These are phyloP conservation scores for Aspergillus funiculosus DNA, from an alignment of 495 filamentous ascomycete species.

Conservation along the genomic window DNA sequence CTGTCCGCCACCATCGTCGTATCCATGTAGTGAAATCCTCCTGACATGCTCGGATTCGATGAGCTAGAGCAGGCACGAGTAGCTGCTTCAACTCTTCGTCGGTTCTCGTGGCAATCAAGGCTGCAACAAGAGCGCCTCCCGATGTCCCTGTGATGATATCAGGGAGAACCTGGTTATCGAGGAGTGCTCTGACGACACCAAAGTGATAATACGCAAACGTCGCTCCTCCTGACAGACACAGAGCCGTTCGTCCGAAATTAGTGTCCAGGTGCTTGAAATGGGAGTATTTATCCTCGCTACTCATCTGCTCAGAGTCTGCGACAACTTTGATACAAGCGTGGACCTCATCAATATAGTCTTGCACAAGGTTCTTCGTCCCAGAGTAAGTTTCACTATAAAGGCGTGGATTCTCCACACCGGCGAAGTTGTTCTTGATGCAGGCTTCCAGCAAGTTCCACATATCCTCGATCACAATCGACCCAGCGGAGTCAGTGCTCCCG, in stretches of 20 bases:
- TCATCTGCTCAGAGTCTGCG: conserved; percentile 56
- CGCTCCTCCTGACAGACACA: conserved; percentile 92
- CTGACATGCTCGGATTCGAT: conserved; percentile 77
- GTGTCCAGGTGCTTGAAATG: conserved; percentile 83
- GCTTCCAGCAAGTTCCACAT: conserved; percentile 72
- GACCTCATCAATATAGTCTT: conserved; percentile 79
- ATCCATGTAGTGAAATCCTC: conserved; percentile 73
- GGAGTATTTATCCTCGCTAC: conserved; percentile 67
- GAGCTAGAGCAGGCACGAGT: conserved; percentile 76
- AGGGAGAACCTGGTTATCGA: conserved; percentile 80
- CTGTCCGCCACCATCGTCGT: conserved; percentile 82
- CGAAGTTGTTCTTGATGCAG: conserved; percentile 96
- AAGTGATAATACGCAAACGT: conserved; percentile 97
- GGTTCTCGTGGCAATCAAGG: conserved; percentile 80
- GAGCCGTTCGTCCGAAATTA: conserved; percentile 86
- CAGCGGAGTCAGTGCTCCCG: conserved; percentile 19
- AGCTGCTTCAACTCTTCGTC: conserved; percentile 82
- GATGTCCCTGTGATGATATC: conserved; percentile 95
- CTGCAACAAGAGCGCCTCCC: conserved; percentile 88
- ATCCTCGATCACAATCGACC: conserved; percentile 58
- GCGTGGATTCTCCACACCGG: conserved; percentile 86
- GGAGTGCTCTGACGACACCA: conserved; percentile 81
- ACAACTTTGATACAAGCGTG: conserved; percentile 59
- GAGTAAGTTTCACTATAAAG: conserved; percentile 96
- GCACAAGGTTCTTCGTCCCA: conserved; percentile 88